phyloP scores from a whole-genome alignment of 73 alveolate species.

The Breviolum minutum region DNA sequence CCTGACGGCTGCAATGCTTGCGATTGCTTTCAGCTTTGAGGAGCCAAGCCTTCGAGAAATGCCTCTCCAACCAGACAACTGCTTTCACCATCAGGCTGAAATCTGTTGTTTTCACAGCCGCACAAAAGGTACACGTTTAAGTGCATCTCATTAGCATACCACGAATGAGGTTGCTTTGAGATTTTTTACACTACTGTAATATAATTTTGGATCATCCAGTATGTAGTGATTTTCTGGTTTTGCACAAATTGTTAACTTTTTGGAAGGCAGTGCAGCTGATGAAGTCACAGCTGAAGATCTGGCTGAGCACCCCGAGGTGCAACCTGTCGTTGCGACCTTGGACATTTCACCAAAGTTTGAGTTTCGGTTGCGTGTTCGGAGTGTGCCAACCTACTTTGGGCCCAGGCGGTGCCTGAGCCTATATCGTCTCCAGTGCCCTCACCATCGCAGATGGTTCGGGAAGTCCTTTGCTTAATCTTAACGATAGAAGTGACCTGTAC shows the following conservation, averaged over 20 bases:
- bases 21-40: not conserved
- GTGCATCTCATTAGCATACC: no score
- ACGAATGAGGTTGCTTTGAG: not conserved
- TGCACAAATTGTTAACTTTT: not conserved
- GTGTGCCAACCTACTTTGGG: not conserved
- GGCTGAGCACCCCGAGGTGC: not conserved
- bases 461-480: not conserved
- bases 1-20: not conserved
- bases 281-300: not conserved
- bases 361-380: not conserved
- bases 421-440: not conserved
- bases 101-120: not conserved
- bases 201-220: no score
- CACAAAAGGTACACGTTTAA: not conserved
- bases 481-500: no score
- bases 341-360: not conserved
- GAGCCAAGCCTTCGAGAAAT: slow-evolving; percentile 40
- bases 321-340: not conserved
- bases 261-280: slow-evolving; percentile 54
- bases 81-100: slow-evolving; percentile 4
- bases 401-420: slow-evolving; percentile 1
- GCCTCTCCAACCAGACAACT: slow-evolving; percentile 40
- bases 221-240: not conserved
- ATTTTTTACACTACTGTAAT: not conserved
- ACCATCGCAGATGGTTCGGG: slow-evolving; percentile 19